Evolutionary conservation across 768 basidiomycete genomes (phyloP).

Genomic region (Rhizopogon roseolus): DNA sequence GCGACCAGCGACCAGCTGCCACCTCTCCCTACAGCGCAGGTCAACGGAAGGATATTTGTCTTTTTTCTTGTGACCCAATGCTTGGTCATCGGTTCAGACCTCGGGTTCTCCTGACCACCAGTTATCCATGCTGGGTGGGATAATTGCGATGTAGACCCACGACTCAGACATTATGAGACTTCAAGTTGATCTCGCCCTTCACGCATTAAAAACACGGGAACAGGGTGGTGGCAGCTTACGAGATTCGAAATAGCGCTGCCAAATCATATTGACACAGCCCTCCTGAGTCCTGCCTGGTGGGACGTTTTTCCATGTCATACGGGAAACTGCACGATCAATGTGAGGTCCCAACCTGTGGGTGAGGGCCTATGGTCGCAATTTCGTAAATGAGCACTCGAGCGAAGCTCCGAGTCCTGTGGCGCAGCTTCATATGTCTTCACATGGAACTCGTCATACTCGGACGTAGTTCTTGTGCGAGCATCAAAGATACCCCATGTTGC

Average conservation of each 20-base stretch:
- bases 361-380: background rate
- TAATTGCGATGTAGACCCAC: too few relatives aligned
- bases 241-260: too few relatives aligned
- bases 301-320: too few relatives aligned
- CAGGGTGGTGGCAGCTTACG: background rate
- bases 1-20: too few relatives aligned
- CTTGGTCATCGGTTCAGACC: background rate
- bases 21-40: too few relatives aligned
- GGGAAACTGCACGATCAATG: too few relatives aligned
- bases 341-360: too few relatives aligned
- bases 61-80: background rate
- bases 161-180: too few relatives aligned
- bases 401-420: background rate
- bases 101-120: background rate
- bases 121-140: too few relatives aligned
- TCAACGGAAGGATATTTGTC: too few relatives aligned
- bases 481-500: background rate
- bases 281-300: background rate
- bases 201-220: background rate
- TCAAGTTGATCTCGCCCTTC: background rate
- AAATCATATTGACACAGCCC: background rate
- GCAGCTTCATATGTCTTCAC: background rate
- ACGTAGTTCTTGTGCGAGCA: background rate
- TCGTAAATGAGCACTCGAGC: background rate
- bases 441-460: background rate